Base-by-base conservation (phyloP, 352 stramenopile species). In the Globisporangium mamillatum region DNA sequence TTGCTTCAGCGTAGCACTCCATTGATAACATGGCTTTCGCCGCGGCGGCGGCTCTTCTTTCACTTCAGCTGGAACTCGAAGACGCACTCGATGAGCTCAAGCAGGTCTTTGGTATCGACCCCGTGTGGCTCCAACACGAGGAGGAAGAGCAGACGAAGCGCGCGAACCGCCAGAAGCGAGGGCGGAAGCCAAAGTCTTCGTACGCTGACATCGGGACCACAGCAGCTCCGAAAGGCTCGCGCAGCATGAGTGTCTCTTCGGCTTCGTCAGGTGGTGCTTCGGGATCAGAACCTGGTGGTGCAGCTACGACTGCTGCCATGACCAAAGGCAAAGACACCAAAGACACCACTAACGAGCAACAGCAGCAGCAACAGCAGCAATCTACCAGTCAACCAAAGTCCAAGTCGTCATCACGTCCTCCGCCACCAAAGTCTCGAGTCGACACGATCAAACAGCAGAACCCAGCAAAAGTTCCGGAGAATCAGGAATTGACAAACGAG, bases 11-110 rank as follows among this genome's bases (percentile, higher is more conserved):
- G 6, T 24, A 24, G 44, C 2, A n/a, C 29, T 46, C 29, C 24
- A 25, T 20, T 20, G 38, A 10, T 27, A 60, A 27, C 12, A 16
- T 22, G 53, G n/a, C 44, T 52, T 22, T 20, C 18, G 44, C 24
- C 36, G 53, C 24, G 29, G 2, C 50, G 32, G 32, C 4, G 32
- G 32, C 32, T 12, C 8, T 7, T 50, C 4, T 27, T 32, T 20
- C 16, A 25, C 7, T 57, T 34, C 22, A 78, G 79, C 62, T 74
- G 50, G 77, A 75, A 32, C 62, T 88, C 6, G 46, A 76, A 27
- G 79, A 89, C 34, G 82, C 84, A 7, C 72, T 87, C 34, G 79
- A 90, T 4, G 77, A 91, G 48, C 66, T 93, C 20, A 72, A 77
- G 64, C 81, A 90, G 65, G 73, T 75, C 34, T 88, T 76, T 34